Evolutionary conservation across 805 yeast species (phyloP), one percentile per base, ranked within the genome.

Genomic region (Candida golubevii): DNA sequence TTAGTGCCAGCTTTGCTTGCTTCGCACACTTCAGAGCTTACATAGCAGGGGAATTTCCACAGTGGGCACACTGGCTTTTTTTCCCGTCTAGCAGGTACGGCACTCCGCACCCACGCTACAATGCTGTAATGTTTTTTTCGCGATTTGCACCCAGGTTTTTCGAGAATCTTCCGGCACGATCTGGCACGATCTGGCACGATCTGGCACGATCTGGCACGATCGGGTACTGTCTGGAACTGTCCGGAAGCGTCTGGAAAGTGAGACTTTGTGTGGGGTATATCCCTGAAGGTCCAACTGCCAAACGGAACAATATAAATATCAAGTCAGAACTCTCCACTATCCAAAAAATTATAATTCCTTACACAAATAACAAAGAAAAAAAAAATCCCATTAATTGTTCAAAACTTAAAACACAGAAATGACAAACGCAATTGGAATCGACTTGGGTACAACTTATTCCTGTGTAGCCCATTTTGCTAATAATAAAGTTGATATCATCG

Each of bases 371-470:
- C 15, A 32, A 32, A 13, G 15, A 10, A 12, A 12, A 8, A n/a
- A 27, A 3, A n/a, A 13, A 10, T 18, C 4, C n/a, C 6, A 29
- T 29, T 5, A 18, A 18, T 3, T 18, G 3, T 35, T 23, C 23
- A 41, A 23, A 26, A 35, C 13, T 18, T 18, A 5, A 18, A 18
- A 18, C 23, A 18, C 23, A 18, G 5, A 18, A 27, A 56, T 56
- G 61, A 47, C 57, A 38, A 57, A 49, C 48, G 61, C 59, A 77
- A 86, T 87, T 56, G 95, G 98, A 78, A 91, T 91, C 63, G 96
- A 88, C 79, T 84, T 89, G 76, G 97, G 97, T 66, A 90, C 98
- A 53, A 90, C 98, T 6, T 90, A 90, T 79, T 90, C 97, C 10
- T 90, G 97, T 81, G 98, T 91, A 50, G 98, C 96, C 61, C 62